Conservation (phyloP, 2,329 filamentous ascomycete species). For the Paecilomyces dactylethromorphus region DNA sequence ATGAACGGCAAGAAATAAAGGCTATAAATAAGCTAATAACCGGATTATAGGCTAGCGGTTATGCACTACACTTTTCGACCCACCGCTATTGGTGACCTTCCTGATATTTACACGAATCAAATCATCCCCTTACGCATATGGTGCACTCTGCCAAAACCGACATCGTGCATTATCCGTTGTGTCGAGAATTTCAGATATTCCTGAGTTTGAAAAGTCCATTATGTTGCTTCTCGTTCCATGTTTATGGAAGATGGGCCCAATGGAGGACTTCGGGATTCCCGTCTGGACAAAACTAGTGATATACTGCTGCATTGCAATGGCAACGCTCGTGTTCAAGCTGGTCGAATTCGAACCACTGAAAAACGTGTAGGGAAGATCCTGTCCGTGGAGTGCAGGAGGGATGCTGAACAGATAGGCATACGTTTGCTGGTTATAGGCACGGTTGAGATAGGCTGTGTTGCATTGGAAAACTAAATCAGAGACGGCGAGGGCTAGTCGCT, state of each 20-base stretch:
- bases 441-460: constrained; percentile 49
- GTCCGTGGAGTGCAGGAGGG: constrained; percentile 47
- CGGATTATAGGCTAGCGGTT: background rate
- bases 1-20: too few relatives aligned
- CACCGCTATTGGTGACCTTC: background rate
- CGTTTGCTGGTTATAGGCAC: constrained; percentile 43
- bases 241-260: constrained; percentile 39
- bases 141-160: constrained; percentile 45
- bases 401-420: constrained; percentile 50
- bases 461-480: constrained; percentile 44
- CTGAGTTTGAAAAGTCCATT: constrained; percentile 37
- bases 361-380: constrained; percentile 49
- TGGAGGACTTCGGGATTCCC: constrained; percentile 26
- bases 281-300: constrained; percentile 29
- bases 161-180: constrained; percentile 43
- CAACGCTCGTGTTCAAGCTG: constrained; percentile 22
- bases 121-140: background rate
- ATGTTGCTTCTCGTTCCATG: constrained; percentile 41
- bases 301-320: constrained; percentile 30
- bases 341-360: constrained; percentile 31
- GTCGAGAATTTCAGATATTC: constrained; percentile 39
- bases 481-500: constrained; percentile 35
- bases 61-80: too few relatives aligned
- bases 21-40: background rate
- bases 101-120: background rate